Percentiles rank a stretch among this genome's conserved stretches.
Conservation (phyloP, 2,329 filamentous ascomycete genomes). For the Dothideomycetes sp. region DNA sequence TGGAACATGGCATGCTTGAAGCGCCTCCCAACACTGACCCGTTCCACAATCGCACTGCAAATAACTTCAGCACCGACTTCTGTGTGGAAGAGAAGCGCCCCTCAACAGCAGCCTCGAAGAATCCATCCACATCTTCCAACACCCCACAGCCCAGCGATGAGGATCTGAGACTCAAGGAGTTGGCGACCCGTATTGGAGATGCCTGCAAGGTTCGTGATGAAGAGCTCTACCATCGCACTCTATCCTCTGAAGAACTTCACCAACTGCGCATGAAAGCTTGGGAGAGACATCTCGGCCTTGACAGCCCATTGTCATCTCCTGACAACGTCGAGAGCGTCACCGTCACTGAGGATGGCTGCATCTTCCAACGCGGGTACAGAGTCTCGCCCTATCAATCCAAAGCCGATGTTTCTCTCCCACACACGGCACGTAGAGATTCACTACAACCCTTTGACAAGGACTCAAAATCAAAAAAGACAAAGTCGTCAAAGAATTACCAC, state of each 20-base stretch:
- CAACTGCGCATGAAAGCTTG: too few species aligned
- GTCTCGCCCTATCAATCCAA: not conserved
- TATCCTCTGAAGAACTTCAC: too few species aligned
- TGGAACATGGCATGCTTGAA: too few species aligned
- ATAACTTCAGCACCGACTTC: not conserved
- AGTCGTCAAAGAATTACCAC: not conserved
- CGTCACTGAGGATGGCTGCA: conserved; percentile 3
- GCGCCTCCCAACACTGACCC: too few species aligned
- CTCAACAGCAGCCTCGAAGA: not conserved
- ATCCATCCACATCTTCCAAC: too few species aligned
- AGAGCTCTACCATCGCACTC: too few species aligned
- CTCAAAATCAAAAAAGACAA: too few species aligned
- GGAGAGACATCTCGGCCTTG: too few species aligned
- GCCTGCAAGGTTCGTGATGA: conserved; percentile 2
- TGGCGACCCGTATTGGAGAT: not conserved
- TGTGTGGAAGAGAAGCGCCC: not conserved
- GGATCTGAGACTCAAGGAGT: not conserved
- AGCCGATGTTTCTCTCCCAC: not conserved
- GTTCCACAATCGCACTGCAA: too few species aligned
- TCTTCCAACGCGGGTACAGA: conserved; percentile 1
- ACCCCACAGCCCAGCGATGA: too few species aligned
- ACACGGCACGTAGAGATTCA: not conserved
- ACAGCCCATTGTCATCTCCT: not conserved
- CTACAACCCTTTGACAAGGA: not conserved
- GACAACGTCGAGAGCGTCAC: conserved; percentile 4